Percentiles rank a stretch among this genome's conserved stretches.
Conservation (phyloP, 2,329 filamentous ascomycete species). For the Harringtonia aguacate region DNA sequence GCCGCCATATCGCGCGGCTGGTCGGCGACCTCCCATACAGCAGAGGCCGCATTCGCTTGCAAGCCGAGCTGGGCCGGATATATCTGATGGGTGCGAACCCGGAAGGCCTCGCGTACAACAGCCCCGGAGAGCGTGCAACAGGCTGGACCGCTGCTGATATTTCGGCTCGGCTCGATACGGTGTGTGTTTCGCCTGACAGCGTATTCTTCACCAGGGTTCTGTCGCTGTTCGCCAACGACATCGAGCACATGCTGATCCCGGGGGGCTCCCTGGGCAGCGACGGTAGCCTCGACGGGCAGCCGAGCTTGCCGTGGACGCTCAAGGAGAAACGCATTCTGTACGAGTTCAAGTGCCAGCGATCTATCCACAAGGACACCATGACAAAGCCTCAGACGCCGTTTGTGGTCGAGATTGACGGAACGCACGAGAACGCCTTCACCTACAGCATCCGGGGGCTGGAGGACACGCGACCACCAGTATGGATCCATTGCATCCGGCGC, state of each 20-base stretch:
- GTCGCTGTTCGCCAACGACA: constrained; percentile 15
- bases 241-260: constrained; percentile 6
- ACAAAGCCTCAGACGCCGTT: constrained; percentile 4
- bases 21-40: constrained; percentile 12
- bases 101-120: constrained; percentile 16
- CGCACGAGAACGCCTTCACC: constrained; percentile 6
- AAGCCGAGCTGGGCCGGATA: constrained; percentile 19
- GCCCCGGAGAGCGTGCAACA: constrained; percentile 6
- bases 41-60: constrained; percentile 14
- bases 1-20: constrained; percentile 4
- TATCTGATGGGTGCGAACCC: constrained; percentile 13
- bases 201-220: constrained; percentile 19
- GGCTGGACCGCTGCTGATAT: constrained; percentile 15
- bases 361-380: neutral
- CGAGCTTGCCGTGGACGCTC: constrained; percentile 2
- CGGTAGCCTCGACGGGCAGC: neutral
- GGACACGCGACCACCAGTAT: constrained; percentile 11
- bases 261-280: neutral
- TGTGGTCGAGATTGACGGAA: constrained; percentile 15
- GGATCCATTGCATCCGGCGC: constrained; percentile 19
- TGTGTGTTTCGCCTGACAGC: constrained; percentile 6
- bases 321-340: constrained; percentile 13
- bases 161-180: constrained; percentile 8
- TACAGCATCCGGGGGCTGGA: constrained; percentile 14
- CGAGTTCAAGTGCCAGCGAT: constrained; percentile 13